Evolutionary conservation across 192 early-diverging fungal species (phyloP).

Genomic region (Ambispora gerdemannii): DNA sequence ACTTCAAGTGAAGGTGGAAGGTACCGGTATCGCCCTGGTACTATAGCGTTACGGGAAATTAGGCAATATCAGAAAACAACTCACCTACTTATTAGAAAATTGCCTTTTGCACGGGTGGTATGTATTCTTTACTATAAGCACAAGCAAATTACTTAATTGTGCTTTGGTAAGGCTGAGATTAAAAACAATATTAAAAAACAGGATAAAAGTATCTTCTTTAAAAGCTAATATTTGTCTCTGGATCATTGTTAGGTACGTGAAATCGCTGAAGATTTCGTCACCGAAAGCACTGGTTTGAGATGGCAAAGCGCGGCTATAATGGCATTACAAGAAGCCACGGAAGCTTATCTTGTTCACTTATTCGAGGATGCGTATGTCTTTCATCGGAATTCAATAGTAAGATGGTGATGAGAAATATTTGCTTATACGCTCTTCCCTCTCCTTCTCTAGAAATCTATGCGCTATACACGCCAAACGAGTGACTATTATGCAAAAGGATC

Average conservation of each 20-base stretch:
- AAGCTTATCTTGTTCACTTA: constrained; percentile 78
- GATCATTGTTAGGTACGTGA: constrained; percentile 51
- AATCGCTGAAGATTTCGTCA: constrained; percentile 54
- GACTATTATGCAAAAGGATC: constrained; percentile 89
- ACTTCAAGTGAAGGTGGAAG: background rate
- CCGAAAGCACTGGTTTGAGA: constrained; percentile 47
- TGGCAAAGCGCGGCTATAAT: constrained; percentile 77
- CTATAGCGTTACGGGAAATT: constrained; percentile 81
- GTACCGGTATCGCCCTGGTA: constrained; percentile 70
- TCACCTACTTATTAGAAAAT: constrained; percentile 73
- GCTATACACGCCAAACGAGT: constrained; percentile 94
- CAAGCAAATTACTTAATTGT: background rate
- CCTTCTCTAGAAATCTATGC: constrained; percentile 68
- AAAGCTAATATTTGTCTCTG: constrained; percentile 4
- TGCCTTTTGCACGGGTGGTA: constrained; percentile 85
- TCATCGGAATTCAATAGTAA: background rate
- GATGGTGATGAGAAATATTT: background rate
- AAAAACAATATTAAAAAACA: too few relatives aligned
- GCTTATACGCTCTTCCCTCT: background rate
- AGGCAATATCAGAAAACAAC: constrained; percentile 80
- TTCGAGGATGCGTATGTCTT: constrained; percentile 81
- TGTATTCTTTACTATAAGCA: constrained; percentile 24
- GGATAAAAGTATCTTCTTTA: too few relatives aligned
- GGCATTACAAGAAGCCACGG: constrained; percentile 78
- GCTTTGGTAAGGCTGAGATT: background rate